Evolutionary conservation across 208 protist species (phyloP), one percentile per base, ranked within the genome.

Genomic region (Cochliopodium minus): DNA sequence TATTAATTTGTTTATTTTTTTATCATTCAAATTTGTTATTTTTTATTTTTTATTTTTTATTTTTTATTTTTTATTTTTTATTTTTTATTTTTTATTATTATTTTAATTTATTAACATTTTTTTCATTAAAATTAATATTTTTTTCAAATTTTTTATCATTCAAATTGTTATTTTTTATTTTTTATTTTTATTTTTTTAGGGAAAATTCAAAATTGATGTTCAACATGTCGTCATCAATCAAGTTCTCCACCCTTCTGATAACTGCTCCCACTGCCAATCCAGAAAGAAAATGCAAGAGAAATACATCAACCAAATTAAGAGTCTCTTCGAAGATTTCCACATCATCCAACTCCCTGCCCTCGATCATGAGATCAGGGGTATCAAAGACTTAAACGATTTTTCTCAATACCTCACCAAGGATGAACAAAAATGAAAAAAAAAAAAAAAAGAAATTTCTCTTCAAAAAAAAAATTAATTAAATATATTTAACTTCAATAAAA

Each of bases 181-280:
- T n/a, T n/a, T n/a, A n/a, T n/a, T n/a, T n/a, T n/a, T n/a, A n/a
- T n/a, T n/a, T 2, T n/a, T n/a, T n/a, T n/a, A n/a, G n/a, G n/a
- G n/a, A n/a, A 87, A 87, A 64, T 88, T 84, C 57, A 82, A 92
- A 39, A 96, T 97, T 56, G 86, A 91, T 63, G 78, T 77, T 52
- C 79, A 92, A 53, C 87, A 87, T 65, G 83, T 95, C 52, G 73
- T 95, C 29, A 89, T 96, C 20, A 95, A 96, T 72, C 91, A 95
- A 71, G 66, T 96, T 30, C 65, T 82, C 30, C 43, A 86, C 52
- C 70, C 71, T 61, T 28, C 35, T 64, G 33, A 25, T 28, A 28
- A 7, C n/a, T 28, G 56, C 26, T 10, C 65, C 30, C 62, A 58
- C 26, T 94, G 88, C 68, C 36, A 26, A n/a, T 65, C 89, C 17